phyloP scores from a whole-genome alignment of 139 green algal genomes.

The Auxenochlorella pyrenoidosa region DNA sequence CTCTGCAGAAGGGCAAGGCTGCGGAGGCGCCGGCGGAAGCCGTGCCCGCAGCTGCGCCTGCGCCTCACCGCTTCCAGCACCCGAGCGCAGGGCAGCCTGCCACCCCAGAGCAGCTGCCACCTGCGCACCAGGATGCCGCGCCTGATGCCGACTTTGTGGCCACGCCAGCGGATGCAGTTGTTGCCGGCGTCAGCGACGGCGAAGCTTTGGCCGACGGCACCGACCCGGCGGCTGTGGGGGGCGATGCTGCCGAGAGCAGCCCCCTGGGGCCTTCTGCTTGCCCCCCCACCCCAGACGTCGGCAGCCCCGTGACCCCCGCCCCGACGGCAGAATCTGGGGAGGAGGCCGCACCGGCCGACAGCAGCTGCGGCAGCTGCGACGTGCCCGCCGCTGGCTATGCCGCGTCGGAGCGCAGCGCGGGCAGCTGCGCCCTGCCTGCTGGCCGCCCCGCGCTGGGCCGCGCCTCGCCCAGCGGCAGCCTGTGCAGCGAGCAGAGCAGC shows the following conservation, averaged over 20 bases:
- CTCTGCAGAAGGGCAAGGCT: not conserved
- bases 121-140: not conserved
- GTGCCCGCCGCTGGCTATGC: not conserved
- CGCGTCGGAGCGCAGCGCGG: not conserved
- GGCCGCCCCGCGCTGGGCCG: not conserved
- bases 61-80: not conserved
- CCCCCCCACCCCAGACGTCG: not conserved
- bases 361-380: conserved; percentile 24
- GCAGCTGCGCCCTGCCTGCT: not conserved
- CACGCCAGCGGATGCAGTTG: not conserved
- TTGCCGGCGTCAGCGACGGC: not conserved
- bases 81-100: not conserved
- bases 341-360: not conserved
- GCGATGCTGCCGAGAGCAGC: no score
- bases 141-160: not conserved
- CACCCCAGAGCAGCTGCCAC: not conserved
- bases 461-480: not conserved
- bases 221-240: no score
- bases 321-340: not conserved
- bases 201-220: not conserved
- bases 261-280: not conserved
- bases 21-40: not conserved
- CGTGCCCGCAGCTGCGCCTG: not conserved
- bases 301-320: not conserved
- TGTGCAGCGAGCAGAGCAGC: conserved; percentile 11